These are phyloP conservation scores for Hypholoma fasciculare DNA, from an alignment of 768 basidiomycete species.

Conservation along the genomic window DNA sequence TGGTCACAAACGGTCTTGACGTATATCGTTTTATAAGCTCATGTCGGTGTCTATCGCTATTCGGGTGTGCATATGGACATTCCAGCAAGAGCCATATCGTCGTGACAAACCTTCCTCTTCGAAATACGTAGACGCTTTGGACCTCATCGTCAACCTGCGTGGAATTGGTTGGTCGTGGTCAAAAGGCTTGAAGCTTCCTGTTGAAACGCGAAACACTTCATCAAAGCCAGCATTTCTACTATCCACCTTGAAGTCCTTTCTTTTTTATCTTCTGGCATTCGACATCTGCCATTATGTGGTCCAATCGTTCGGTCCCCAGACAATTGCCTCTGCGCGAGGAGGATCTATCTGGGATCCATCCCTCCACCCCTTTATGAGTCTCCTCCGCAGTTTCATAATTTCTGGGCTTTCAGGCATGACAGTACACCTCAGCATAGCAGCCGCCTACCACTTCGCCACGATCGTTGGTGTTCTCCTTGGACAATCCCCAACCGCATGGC, in stretches of 20 bases:
- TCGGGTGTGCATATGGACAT: slow-evolving; percentile 42
- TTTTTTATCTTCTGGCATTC: slow-evolving; percentile 37
- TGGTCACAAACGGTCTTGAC: not conserved
- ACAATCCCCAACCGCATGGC: slow-evolving; percentile 58
- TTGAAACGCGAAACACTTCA: slow-evolving; percentile 38
- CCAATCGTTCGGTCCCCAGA: slow-evolving; percentile 45
- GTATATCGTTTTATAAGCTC: slow-evolving; percentile 28
- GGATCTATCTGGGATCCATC: slow-evolving; percentile 43
- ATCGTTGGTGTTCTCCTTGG: slow-evolving; percentile 44
- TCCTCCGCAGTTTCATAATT: slow-evolving; percentile 44
- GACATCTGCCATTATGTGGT: slow-evolving; percentile 46
- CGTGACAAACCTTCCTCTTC: slow-evolving; percentile 22
- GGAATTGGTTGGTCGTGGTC: slow-evolving; percentile 68
- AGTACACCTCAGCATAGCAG: slow-evolving; percentile 46
- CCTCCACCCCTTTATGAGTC: slow-evolving; percentile 33
- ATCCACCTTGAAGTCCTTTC: slow-evolving; percentile 30
- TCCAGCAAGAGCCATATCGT: slow-evolving; percentile 31
- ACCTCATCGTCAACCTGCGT: slow-evolving; percentile 51
- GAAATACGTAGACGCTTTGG: slow-evolving; percentile 41
- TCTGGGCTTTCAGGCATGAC: slow-evolving; percentile 41
- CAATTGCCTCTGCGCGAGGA: slow-evolving; percentile 38
- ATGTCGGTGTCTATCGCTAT: slow-evolving; percentile 34
- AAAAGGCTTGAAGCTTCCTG: slow-evolving; percentile 37
- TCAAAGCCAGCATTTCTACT: slow-evolving; percentile 37
- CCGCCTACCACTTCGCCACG: slow-evolving; percentile 40